Conservation (phyloP, 257 asterid genomes). For the Hygrophila difformis region DNA sequence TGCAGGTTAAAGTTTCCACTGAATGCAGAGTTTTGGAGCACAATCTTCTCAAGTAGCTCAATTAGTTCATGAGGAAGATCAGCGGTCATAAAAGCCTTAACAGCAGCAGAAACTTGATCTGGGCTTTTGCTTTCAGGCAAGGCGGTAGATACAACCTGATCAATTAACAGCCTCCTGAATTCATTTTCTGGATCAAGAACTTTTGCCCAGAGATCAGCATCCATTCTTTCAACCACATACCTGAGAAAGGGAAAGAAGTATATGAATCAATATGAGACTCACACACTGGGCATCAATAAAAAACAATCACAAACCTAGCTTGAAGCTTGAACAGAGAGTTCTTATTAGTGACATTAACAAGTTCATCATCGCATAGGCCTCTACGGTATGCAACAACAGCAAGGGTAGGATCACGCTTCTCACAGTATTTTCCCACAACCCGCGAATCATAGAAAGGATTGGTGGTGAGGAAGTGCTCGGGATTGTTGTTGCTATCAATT, state of each 20-base stretch:
- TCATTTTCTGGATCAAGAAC: conserved; percentile 96
- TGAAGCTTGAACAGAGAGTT: conserved; percentile 94
- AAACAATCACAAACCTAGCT: conserved; percentile 61
- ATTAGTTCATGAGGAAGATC: conserved; percentile 98
- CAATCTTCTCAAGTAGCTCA: conserved; percentile 98
- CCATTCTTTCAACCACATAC: conserved; percentile 99
- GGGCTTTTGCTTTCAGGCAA: conserved; percentile 99
- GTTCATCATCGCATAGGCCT: conserved; percentile 98
- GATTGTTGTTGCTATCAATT: conserved; percentile 94
- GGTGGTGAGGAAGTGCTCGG: conserved; percentile 98
- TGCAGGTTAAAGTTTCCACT: conserved; percentile 98
- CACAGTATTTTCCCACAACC: conserved; percentile 98
- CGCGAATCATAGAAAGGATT: conserved; percentile 97
- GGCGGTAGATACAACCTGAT: conserved; percentile 99
- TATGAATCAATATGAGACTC: conserved; percentile 6
- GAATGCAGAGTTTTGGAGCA: conserved; percentile 94
- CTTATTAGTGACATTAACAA: conserved; percentile 88
- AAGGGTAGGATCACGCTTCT: conserved; percentile 99
- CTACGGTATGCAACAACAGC: conserved; percentile 99
- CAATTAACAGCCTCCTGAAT: conserved; percentile 90
- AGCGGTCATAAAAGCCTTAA: conserved; percentile 98
- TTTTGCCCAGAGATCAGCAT: conserved; percentile 91
- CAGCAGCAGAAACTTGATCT: conserved; percentile 99
- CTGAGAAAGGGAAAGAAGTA: conserved; percentile 26
- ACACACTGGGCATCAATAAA: conserved; percentile 8